These are phyloP conservation scores for Podospora comata DNA, from an alignment of 495 filamentous ascomycete genomes.

Conservation along the genomic window DNA sequence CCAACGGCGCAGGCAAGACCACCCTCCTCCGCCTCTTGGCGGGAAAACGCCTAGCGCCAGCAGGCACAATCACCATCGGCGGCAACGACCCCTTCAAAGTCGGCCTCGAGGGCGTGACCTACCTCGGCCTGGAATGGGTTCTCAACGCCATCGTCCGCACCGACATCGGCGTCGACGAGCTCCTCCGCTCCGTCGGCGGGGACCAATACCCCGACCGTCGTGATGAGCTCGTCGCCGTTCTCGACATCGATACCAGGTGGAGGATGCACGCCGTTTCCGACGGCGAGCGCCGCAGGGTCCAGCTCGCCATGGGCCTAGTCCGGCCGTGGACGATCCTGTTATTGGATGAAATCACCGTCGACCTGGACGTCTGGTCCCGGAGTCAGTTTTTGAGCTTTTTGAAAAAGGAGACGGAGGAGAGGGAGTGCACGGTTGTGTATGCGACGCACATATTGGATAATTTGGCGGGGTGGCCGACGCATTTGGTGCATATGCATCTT, in stretches of 20 bases:
- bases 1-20: slow-evolving; percentile 97
- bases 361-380: slow-evolving; percentile 82
- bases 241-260: slow-evolving; percentile 91
- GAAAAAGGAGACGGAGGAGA: slow-evolving; percentile 75
- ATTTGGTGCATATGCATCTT: slow-evolving; percentile 90
- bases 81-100: slow-evolving; percentile 89
- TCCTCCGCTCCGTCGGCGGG: slow-evolving; percentile 82
- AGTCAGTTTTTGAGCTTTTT: slow-evolving; percentile 84
- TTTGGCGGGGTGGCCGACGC: slow-evolving; percentile 85
- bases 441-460: slow-evolving; percentile 97
- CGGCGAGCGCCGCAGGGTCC: slow-evolving; percentile 85
- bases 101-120: slow-evolving; percentile 86
- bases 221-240: slow-evolving; percentile 79
- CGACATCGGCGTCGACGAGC: slow-evolving; percentile 85
- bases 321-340: slow-evolving; percentile 89
- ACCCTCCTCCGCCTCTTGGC: slow-evolving; percentile 81
- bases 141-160: slow-evolving; percentile 95
- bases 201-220: slow-evolving; percentile 74
- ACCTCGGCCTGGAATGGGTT: slow-evolving; percentile 97
- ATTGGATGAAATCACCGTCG: slow-evolving; percentile 96
- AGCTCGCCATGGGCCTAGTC: slow-evolving; percentile 92
- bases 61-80: slow-evolving; percentile 64
- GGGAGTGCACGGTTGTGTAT: slow-evolving; percentile 90
- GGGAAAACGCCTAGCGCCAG: slow-evolving; percentile 89
- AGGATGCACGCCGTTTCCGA: slow-evolving; percentile 93